Base-by-base conservation (phyloP, 805 yeast genomes). In the Wickerhamiella qilinensis region DNA sequence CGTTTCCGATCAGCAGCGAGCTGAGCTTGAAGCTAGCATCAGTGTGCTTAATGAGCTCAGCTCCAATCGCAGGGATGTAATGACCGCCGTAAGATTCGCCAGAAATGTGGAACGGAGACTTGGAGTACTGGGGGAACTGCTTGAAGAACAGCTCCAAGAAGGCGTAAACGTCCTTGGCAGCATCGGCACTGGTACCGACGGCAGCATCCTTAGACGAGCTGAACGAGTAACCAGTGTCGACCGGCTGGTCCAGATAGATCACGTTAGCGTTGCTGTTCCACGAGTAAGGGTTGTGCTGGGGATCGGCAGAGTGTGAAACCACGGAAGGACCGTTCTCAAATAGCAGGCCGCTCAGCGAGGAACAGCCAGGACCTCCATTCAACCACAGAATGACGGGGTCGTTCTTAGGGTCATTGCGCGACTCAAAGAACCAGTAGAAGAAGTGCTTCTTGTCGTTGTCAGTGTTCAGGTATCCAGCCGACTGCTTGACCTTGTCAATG, bases 1-100 rank as follows among this genome's bases (percentile, higher is more conserved):
- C 97, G 58, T 86, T 86, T 46, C 97, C 97, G 54, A 86, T 86
- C 55, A 86, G 57, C 21, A 85, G 80, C 7, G 94, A 81, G 18
- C 80, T 63, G 50, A 85, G 66, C 55, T 85, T 72, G 57, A 79
- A 77, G 20, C 68, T 60, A 43, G 78, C 65, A 52, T 70, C 94
- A 72, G 19, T 85, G 50, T 54, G 72, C 46, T 46, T 61, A 59
- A 64, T 43, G 42, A 74, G 71, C 51, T 72, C 76, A 35, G 65
- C 63, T 34, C 77, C 78, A 50, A 73, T 81, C n/a, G 71, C 82
- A 15, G 98, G 98, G 47, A 88, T 78, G 63, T 88, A 86, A 59
- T 84, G 94, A 38, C 96, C 96, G 20, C 88, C 96, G 55, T 86
- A 85, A n/a, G 93, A 81, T 59, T 85, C 96, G 50, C 96, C 96